phyloP scores from a whole-genome alignment of 306 rosid genomes.

The Rosa lucieae region DNA sequence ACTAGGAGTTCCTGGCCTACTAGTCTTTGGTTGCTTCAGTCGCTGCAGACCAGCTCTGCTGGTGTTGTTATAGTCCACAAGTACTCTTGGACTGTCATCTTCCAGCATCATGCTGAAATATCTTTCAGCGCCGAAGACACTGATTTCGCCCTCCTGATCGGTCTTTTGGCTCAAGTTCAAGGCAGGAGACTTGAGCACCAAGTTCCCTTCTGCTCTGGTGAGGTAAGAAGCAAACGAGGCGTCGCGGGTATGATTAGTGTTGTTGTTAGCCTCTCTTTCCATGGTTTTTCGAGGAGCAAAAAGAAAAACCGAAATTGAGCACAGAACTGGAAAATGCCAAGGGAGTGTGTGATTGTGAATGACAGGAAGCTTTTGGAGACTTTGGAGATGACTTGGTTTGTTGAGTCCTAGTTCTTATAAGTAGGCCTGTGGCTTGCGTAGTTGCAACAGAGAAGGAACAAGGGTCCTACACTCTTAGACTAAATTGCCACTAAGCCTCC shows the following conservation, averaged over 20 bases:
- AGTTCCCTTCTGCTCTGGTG: conserved; percentile 24
- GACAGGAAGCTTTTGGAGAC: conserved; percentile 5
- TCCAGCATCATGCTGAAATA: conserved; percentile 40
- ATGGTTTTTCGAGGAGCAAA: conserved; percentile 1
- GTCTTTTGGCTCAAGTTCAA: conserved; percentile 12
- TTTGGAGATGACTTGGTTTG: conserved; percentile 4
- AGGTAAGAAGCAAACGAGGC: conserved; percentile 31
- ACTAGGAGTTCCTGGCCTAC: conserved; percentile 43
- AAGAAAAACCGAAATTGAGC: not conserved
- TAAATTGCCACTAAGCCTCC: not conserved
- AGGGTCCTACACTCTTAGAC: conserved; percentile 10
- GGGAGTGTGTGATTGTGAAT: not conserved
- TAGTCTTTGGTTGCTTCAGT: not conserved
- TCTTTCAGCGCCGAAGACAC: conserved; percentile 52
- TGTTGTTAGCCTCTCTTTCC: conserved; percentile 20
- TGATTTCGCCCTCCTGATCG: conserved; percentile 34
- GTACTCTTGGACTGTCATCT: conserved; percentile 15
- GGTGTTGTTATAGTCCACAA: conserved; percentile 9
- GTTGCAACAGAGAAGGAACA: not conserved
- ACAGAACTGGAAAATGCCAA: not conserved
- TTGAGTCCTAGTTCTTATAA: not conserved
- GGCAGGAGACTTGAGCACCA: conserved; percentile 5
- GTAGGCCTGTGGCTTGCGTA: conserved; percentile 10
- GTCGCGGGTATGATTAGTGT: not conserved
- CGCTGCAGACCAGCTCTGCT: conserved; percentile 14